Base-by-base conservation (phyloP, 2,329 filamentous ascomycete genomes). In the Pseudopyrenochaeta lycopersici region DNA sequence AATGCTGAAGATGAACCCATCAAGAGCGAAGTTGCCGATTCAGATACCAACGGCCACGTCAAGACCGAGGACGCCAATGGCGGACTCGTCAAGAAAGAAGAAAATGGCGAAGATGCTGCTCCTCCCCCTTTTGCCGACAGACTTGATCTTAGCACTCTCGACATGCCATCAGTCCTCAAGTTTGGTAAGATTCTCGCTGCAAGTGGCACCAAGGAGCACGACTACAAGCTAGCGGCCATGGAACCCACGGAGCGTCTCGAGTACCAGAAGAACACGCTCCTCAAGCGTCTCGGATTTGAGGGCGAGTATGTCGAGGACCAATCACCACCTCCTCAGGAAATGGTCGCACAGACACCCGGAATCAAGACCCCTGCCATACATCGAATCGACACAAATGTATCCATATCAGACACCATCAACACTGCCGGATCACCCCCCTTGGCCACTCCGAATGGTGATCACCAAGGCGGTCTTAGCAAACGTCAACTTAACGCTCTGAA, bases 401-500 rank as follows among this genome's bases (percentile, higher is more conserved):
- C 77, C n/a, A 71, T 79, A 35, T 64, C 67, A 31, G 80, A 81
- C 52, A 83, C 77, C 49, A 64, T 82, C 20, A 74, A 77, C 14
- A 79, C 77, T 46, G 69, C 68, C 7, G 72, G 77, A 31, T 84
- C 84, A 3, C 81, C 84, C 11, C 66, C 70, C 17, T 56, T 70
- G 32, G 73, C 77, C 45, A 76, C 80, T 12, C 81, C 81, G 44
- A 72, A 68, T 32, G 70, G 69, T 43, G 66, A 67, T 77, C 63
- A 69, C 17, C 57, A 84, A 3, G 40, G 40, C 3, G 40, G 40
- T 6, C 82, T 99, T 46, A 98, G 95, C 78, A 94, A 95, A 56
- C 87, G 95, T 36, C 95, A 99, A 70, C 85, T 97, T 17, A 99
- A 99, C 69, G 91, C 95, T 46, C 80, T 99, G 9, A 98, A 98